A percentile compares a stretch with the other conserved stretches of the same genome.
Conservation (phyloP, 202 grass and related monocot genomes). For the Cymbopogon flexuosus region DNA sequence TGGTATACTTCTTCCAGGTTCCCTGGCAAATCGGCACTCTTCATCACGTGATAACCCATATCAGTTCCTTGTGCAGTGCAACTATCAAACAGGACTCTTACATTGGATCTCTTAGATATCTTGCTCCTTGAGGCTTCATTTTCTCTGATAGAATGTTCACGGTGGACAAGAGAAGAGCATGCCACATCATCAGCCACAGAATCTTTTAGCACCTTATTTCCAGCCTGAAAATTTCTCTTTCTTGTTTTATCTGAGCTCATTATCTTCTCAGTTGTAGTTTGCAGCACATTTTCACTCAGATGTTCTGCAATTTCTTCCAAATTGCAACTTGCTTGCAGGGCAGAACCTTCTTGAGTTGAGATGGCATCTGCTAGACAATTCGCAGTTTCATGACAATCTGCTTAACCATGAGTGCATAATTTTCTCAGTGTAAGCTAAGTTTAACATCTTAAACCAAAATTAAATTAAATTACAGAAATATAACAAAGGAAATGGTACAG, state of each 20-base stretch:
- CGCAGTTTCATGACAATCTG: neutral
- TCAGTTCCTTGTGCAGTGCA: neutral
- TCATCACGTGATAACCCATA: neutral
- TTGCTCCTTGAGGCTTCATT: conserved; percentile 22
- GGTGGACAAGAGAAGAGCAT: neutral
- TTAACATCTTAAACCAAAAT: neutral
- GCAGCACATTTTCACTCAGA: neutral
- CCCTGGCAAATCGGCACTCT: neutral
- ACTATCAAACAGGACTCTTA: neutral
- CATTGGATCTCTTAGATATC: neutral
- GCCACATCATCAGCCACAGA: neutral
- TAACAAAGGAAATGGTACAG: neutral
- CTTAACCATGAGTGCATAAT: neutral
- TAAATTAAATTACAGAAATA: neutral
- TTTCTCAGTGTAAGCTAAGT: neutral
- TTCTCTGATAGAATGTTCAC: conserved; percentile 13
- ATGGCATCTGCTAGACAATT: neutral
- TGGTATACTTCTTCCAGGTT: conserved; percentile 6
- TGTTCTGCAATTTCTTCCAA: neutral
- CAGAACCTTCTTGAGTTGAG: neutral
- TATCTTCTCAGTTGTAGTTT: conserved; percentile 5
- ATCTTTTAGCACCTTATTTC: conserved; percentile 7
- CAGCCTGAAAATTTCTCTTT: conserved; percentile 24
- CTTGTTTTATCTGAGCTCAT: neutral
- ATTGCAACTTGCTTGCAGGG: neutral